Percentiles rank a stretch among this genome's conserved stretches.
These are phyloP conservation scores for Irpex sp. DNA, from an alignment of 1,284 basidiomycete species.

Conservation along the genomic window DNA sequence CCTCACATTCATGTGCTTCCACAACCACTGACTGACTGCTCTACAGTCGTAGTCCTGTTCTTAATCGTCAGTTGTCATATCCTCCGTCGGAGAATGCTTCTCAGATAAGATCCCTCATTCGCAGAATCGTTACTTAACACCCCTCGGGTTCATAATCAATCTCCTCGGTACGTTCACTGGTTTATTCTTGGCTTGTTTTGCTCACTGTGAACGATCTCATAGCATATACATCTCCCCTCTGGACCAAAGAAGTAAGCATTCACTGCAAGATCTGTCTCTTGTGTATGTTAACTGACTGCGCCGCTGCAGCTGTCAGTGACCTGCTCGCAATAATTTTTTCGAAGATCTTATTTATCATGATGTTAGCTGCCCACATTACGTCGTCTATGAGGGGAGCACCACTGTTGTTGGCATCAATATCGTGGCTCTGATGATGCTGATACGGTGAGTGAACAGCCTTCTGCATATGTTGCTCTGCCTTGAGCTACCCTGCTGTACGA, in stretches of 20 bases:
- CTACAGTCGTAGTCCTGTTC: too few species aligned
- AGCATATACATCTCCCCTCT: conserved; percentile 43
- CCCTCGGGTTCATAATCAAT: conserved; percentile 47
- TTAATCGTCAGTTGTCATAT: too few species aligned
- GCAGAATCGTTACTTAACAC: conserved; percentile 39
- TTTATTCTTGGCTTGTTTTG: too few species aligned
- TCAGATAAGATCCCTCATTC: too few species aligned
- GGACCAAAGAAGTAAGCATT: conserved; percentile 35
- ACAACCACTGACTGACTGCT: too few species aligned
- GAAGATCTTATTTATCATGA: neutral
- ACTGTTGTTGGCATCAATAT: conserved; percentile 46
- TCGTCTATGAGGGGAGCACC: conserved; percentile 48
- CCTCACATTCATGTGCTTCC: too few species aligned
- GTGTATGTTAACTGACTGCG: neutral
- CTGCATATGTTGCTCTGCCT: neutral
- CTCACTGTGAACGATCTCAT: neutral
- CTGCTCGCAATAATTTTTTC: too few species aligned
- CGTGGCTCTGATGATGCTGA: conserved; percentile 52
- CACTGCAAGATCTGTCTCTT: neutral
- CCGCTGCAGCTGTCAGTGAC: conserved; percentile 12
- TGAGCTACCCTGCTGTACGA: neutral
- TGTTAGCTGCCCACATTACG: conserved; percentile 42
- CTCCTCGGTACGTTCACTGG: conserved; percentile 34
- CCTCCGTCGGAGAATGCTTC: too few species aligned
- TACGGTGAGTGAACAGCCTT: conserved; percentile 33